Evolutionary conservation across 495 filamentous ascomycete species (phyloP), one percentile per base, ranked within the genome.

Genomic region (Penicillium flavigenum): DNA sequence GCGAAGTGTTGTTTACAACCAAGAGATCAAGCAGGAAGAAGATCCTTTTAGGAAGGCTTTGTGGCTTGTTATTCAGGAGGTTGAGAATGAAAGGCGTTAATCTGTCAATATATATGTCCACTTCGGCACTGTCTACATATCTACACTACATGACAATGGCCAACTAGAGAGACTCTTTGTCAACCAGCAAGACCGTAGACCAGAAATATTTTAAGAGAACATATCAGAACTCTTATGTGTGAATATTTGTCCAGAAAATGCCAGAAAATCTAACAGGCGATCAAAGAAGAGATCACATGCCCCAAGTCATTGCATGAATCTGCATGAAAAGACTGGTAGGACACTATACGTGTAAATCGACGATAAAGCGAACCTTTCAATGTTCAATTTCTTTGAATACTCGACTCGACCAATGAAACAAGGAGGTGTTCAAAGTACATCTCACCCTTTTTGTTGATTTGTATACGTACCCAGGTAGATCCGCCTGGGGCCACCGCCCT

Each of bases 401-500:
- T 41, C 12, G 47, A 51, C 12, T 31, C 16, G 36, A 42, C 8
- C 4, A 27, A 24, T 46, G 31, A 55, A 55, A 41, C 32, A 39
- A 55, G 44, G 44, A 47, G 27, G 22, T 22, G 22, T 27, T 41
- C 26, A 53, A n/a, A 39, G 38, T n/a, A 12, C 31, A 34, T 31
- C 29, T 31, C 43, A 36, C 44, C 44, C 51, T 51, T 41, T 38
- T 31, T 20, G 51, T 46, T 43, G 42, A 46, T 36, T 50, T 14
- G 50, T 52, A 43, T 53, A 53, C 51, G 51, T 26, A 26, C 24
- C 24, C 5, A 26, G 24, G 24, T 53, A 53, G 51, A 44, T 53
- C 51, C 38, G 54, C 54, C 36, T 24, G 36, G 31, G 46, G 54
- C 54, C 54, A 57, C 54, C 54, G 54, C 54, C 54, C 53, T 26